Evolutionary conservation across 176 grass and related monocot genomes (phyloP), one percentile per base, ranked within the genome.

Genomic region (Musa acuminata): DNA sequence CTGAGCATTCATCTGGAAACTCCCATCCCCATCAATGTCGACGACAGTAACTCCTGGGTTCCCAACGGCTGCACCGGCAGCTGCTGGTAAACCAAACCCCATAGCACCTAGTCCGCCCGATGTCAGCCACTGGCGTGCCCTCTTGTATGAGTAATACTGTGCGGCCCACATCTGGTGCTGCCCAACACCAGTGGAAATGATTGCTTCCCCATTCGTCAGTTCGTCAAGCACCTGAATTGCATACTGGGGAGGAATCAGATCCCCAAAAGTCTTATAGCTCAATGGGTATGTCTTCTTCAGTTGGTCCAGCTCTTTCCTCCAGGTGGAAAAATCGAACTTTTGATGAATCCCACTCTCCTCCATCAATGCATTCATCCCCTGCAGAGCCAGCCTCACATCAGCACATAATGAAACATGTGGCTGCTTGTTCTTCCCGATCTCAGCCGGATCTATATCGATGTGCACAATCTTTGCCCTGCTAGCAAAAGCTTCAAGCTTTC

Each of bases 131-230:
- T 87, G 95, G 16, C 91, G 79, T 49, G 95, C 86, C 25, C 82
- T 71, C 78, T 91, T 94, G 76, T 94, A 94, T 16, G 79, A 87
- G 82, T 94, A 99, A 60, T 87, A 99, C 62, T 99, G 90, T 11
- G 95, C 95, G 0, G 95, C 95, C 95, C 95, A 99, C 95, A 99
- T 99, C 83, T 99, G 95, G 66, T 94, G 95, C 74, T 99, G 90
- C 51, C 95, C 95, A 20, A 99, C 95, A 52, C 95, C 95, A 9
- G 90, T 94, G 23, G 80, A 84, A 53, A 99, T 84, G 72, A 99
- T 99, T 1, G 86, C 95, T 64, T 99, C 91, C 2, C 95, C 91
- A 8, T 87, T 87, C 0, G 91, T 91, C 50, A 99, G 52, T 78
- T 99, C 95, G 69, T 91, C 86, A 69, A 99, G 86, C 20, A 94